Percentiles rank a stretch among this genome's conserved stretches.
phyloP scores from a whole-genome alignment of 768 basidiomycete species.

The Panellus pusillus region DNA sequence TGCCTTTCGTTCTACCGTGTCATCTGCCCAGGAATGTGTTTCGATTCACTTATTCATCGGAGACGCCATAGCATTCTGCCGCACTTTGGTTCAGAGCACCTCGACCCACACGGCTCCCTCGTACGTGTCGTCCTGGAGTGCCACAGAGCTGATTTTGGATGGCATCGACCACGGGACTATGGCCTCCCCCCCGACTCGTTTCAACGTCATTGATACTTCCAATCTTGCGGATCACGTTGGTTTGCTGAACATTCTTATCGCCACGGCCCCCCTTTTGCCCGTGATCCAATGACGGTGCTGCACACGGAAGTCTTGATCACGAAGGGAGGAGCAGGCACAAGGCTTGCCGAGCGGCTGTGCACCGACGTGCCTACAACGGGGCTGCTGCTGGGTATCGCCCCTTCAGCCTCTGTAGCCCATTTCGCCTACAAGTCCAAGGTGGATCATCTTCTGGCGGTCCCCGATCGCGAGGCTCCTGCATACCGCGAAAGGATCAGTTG shows the following conservation, averaged over 20 bases:
- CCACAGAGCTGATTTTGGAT: constrained; percentile 28
- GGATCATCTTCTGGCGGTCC: constrained; percentile 29
- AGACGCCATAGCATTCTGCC: constrained; percentile 32
- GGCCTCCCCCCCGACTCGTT: constrained; percentile 28
- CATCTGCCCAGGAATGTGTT: constrained; percentile 2
- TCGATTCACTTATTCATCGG: constrained; percentile 30
- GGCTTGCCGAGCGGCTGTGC: constrained; percentile 29
- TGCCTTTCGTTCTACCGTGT: constrained; percentile 23
- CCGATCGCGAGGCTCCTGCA: constrained; percentile 15
- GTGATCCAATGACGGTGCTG: constrained; percentile 25
- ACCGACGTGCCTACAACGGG: constrained; percentile 34
- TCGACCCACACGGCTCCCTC: constrained; percentile 5
- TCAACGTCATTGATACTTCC: constrained; percentile 43
- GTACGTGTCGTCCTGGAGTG: constrained; percentile 26
- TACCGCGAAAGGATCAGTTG: constrained; percentile 40
- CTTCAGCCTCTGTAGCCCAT: constrained; percentile 34
- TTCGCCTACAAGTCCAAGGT: constrained; percentile 37
- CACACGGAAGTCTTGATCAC: constrained; percentile 35
- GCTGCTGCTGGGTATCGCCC: constrained; percentile 35
- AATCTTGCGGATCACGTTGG: constrained; percentile 41
- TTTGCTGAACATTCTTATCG: constrained; percentile 37
- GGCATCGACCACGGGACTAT: constrained; percentile 24
- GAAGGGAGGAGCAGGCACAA: constrained; percentile 26
- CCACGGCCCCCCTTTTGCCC: constrained; percentile 30
- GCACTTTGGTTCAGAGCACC: constrained; percentile 12